Percentiles rank a stretch among this genome's conserved stretches.
Evolutionary conservation across 2,329 filamentous ascomycete species (phyloP).

Genomic region (Rhexocercosporidium sp.): DNA sequence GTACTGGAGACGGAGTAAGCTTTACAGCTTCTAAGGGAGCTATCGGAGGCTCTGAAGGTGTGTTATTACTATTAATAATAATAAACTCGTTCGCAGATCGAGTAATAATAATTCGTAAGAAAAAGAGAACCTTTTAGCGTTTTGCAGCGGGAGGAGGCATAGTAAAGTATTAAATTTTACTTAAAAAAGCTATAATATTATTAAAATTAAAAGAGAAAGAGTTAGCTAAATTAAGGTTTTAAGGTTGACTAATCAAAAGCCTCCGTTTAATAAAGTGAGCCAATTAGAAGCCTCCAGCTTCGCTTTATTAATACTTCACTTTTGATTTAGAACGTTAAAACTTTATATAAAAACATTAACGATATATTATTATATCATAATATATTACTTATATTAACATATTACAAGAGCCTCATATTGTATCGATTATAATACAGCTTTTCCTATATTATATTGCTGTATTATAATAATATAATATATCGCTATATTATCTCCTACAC

Average conservation of each 20-base stretch:
- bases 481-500: background rate
- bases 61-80: background rate
- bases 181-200: background rate
- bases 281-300: background rate
- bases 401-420: background rate
- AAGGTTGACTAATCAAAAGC: background rate
- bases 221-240: background rate
- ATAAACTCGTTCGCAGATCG: background rate
- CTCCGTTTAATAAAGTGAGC: too few species aligned
- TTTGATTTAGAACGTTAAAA: background rate
- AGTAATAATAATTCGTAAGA: background rate
- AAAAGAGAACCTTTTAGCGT: background rate
- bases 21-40: background rate
- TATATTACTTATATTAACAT: background rate
- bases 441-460: background rate
- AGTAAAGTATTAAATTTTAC: background rate
- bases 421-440: background rate
- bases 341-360: background rate
- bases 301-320: too few species aligned
- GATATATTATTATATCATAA: background rate
- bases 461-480: background rate
- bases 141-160: background rate
- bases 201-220: background rate
- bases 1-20: background rate
- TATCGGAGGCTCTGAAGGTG: background rate